Evolutionary conservation across 1,284 basidiomycete species (phyloP), one percentile per base, ranked within the genome.

Genomic region (Boletus mariae): DNA sequence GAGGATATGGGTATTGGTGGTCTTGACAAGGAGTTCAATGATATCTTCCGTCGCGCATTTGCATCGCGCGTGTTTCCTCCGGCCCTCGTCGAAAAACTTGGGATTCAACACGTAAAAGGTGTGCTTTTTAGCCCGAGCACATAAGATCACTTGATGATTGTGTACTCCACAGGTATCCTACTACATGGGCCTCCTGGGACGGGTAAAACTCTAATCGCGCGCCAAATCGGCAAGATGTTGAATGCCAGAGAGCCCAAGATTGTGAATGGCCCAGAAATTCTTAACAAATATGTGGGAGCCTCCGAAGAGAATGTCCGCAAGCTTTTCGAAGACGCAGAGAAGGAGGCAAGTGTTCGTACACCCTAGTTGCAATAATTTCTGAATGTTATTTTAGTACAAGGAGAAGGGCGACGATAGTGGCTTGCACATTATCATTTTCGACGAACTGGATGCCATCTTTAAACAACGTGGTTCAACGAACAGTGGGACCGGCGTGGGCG

Each of bases 1-100:
- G 92, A 98, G 69, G 97, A 99, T 71, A 99, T 99, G 96, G 97
- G 97, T 26, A 98, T 99, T 65, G 97, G 97, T 68, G 97, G 97
- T 68, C 79, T 99, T 40, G 97, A 99, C 71, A 79, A 83, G 8
- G 97, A 99, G 69, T 99, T 99, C 68, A 85, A 85, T 53, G 87
- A 93, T 53, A 99, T 99, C 69, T 99, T 99, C 78, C 92, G 97
- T 70, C 90, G 97, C 68, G 97, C 97, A 0, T 99, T 99, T 69
- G 96, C 97, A 0, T 94, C 91, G 54, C 93, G 97, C 54, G 95
- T 99, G 44, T 99, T 99, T 74, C 97, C 97, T 25, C 95, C 94
- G 0, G 93, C 85, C 1, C 80, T 99, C 1, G 95, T 99, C 4
- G 96, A 99, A 63, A 98, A 98, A 74, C 84, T 99, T 31, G 97